These are phyloP conservation scores for Adansonia rubrostipa DNA, from an alignment of 441 rosid species.

Conservation along the genomic window DNA sequence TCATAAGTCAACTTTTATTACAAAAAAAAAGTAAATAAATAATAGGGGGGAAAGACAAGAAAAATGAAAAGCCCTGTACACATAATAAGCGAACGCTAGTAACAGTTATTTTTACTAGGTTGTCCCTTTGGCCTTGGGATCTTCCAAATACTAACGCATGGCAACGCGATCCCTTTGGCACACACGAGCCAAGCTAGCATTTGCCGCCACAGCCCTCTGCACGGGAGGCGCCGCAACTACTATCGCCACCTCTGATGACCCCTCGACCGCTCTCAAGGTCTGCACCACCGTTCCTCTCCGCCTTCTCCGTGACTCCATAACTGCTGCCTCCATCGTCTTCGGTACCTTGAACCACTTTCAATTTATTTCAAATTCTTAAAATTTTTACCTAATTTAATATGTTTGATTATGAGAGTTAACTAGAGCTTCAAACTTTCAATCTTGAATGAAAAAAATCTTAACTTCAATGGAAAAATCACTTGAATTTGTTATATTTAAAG, in stretches of 20 bases:
- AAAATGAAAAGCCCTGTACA: too few relatives aligned
- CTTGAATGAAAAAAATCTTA: too few relatives aligned
- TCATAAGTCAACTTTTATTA: too few relatives aligned
- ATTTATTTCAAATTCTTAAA: not conserved
- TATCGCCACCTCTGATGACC: constrained; percentile 75
- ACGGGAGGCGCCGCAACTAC: constrained; percentile 66
- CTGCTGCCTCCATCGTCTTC: constrained; percentile 85
- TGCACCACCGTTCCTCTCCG: constrained; percentile 83
- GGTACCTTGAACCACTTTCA: constrained; percentile 40
- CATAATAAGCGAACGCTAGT: too few relatives aligned
- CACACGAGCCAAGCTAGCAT: constrained; percentile 55
- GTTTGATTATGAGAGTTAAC: not conserved
- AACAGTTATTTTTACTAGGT: constrained; percentile 8
- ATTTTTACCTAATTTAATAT: too few relatives aligned
- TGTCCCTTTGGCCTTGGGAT: not conserved
- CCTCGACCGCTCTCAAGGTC: constrained; percentile 65
- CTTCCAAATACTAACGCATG: constrained; percentile 38
- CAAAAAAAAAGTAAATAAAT: too few relatives aligned
- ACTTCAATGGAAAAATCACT: not conserved
- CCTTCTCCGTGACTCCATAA: constrained; percentile 64
- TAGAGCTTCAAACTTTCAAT: not conserved
- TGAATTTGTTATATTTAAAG: constrained; percentile 4
- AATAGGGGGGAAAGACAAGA: too few relatives aligned
- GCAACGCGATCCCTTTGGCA: constrained; percentile 78
- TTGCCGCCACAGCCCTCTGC: constrained; percentile 53